Evolutionary conservation across 1,284 basidiomycete genomes (phyloP).

Genomic region (Tilletia walkeri): DNA sequence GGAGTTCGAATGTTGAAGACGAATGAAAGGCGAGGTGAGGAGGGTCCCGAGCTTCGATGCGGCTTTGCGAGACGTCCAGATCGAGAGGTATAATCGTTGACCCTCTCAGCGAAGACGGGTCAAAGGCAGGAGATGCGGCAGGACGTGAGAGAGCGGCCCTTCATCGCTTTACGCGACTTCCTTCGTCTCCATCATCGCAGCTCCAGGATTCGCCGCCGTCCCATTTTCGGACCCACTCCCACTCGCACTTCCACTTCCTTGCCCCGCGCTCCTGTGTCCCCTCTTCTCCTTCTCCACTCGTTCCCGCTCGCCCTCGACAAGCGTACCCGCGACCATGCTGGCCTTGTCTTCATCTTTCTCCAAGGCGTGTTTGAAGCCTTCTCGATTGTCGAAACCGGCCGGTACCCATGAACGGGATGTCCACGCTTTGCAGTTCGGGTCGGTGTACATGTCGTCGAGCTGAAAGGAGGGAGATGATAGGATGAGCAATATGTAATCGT

Average conservation of each 20-base stretch:
- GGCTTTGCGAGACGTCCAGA: no score
- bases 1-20: no score
- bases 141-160: no score
- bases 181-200: constrained; percentile 8
- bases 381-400: constrained; percentile 39
- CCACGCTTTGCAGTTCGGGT: constrained; percentile 69
- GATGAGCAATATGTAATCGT: no score
- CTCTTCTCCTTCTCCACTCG: constrained; percentile 11
- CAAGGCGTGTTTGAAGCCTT: constrained; percentile 37
- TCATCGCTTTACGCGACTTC: background rate
- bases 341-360: constrained; percentile 20
- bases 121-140: no score
- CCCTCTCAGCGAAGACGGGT: no score
- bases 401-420: constrained; percentile 61
- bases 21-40: no score
- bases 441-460: constrained; percentile 75
- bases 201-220: background rate
- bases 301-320: constrained; percentile 9
- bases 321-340: constrained; percentile 11
- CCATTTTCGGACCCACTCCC: background rate
- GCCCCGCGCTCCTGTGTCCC: background rate
- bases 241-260: background rate
- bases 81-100: no score
- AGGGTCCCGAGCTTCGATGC: no score
- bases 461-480: background rate